phyloP scores from a whole-genome alignment of 495 filamentous ascomycete genomes.

The Opeltia flavorubescens region DNA sequence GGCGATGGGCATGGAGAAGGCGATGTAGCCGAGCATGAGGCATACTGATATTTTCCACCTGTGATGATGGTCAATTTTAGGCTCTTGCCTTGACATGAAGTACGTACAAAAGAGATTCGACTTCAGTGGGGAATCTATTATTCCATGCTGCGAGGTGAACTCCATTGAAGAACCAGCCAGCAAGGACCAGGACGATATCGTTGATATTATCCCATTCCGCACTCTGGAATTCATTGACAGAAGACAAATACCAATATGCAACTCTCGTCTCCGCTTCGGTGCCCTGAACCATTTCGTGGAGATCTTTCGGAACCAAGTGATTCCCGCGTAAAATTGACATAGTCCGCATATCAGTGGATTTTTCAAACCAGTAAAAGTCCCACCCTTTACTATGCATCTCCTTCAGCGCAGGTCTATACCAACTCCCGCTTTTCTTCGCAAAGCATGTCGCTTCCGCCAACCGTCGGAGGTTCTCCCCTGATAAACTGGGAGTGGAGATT shows the following conservation, averaged over 20 bases:
- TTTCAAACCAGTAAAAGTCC: too few species aligned
- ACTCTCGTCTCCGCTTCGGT: slow-evolving; percentile 1
- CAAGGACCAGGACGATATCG: slow-evolving; percentile 4
- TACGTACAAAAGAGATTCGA: slow-evolving; percentile 21
- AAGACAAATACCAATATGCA: slow-evolving; percentile 4
- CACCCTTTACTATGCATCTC: not conserved
- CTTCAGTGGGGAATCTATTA: slow-evolving; percentile 24
- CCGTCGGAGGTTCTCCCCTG: too few species aligned
- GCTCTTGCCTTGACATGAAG: too few species aligned
- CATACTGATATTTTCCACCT: too few species aligned
- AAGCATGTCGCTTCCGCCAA: not conserved
- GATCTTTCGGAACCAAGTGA: slow-evolving; percentile 22
- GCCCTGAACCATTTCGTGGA: slow-evolving; percentile 7
- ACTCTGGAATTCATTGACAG: slow-evolving; percentile 11
- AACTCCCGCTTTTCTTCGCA: too few species aligned
- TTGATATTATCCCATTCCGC: not conserved
- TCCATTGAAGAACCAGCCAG: slow-evolving; percentile 5
- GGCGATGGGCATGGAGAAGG: too few species aligned
- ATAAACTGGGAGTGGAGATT: too few species aligned
- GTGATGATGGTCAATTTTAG: too few species aligned
- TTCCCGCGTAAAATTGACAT: too few species aligned
- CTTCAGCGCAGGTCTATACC: slow-evolving; percentile 1
- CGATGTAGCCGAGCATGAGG: too few species aligned
- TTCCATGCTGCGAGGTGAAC: slow-evolving; percentile 25
- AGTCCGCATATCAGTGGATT: too few species aligned